These are phyloP conservation scores for Phytophthora lateralis DNA, from an alignment of 352 stramenopile species.

Conservation along the genomic window DNA sequence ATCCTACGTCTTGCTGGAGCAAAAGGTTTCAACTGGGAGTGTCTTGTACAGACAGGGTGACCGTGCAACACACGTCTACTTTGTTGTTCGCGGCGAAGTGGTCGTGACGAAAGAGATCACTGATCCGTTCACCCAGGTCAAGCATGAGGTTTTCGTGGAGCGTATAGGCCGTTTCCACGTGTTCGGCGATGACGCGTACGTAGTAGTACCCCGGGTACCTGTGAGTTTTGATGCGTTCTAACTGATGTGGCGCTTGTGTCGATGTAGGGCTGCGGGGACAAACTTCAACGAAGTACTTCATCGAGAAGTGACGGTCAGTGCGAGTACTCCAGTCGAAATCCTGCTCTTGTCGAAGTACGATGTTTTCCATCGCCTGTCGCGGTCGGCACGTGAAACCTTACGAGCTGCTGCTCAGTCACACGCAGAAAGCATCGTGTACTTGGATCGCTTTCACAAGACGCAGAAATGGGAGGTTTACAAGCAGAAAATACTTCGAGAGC, in stretches of 20 bases:
- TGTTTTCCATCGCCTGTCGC: slow-evolving; percentile 73
- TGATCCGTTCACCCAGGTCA: slow-evolving; percentile 39
- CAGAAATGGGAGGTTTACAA: slow-evolving; percentile 72
- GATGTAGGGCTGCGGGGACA: slow-evolving; percentile 52
- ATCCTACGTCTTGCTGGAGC: slow-evolving; percentile 72
- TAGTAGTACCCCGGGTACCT: slow-evolving; percentile 2
- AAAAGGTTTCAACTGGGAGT: slow-evolving; percentile 50
- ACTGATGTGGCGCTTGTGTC: not conserved
- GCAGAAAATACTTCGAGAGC: slow-evolving; percentile 44
- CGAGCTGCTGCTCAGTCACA: slow-evolving; percentile 48
- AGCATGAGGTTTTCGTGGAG: slow-evolving; percentile 56
- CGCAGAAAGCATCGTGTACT: slow-evolving; percentile 59
- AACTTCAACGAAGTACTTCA: slow-evolving; percentile 74
- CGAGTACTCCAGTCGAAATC: slow-evolving; percentile 71
- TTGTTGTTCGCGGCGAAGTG: slow-evolving; percentile 73
- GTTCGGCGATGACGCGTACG: slow-evolving; percentile 75
- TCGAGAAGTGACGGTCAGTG: slow-evolving; percentile 65
- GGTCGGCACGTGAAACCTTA: slow-evolving; percentile 56
- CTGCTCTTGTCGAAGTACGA: slow-evolving; percentile 82
- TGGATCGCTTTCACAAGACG: slow-evolving; percentile 76
- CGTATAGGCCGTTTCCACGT: slow-evolving; percentile 65
- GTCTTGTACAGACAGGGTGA: slow-evolving; percentile 67
- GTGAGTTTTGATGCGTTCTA: not conserved
- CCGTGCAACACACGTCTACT: slow-evolving; percentile 68
- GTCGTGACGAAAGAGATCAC: slow-evolving; percentile 57